A percentile compares a stretch with the other conserved stretches of the same genome.
phyloP scores from a whole-genome alignment of 805 yeast species.

The Myxozyma neotropica region DNA sequence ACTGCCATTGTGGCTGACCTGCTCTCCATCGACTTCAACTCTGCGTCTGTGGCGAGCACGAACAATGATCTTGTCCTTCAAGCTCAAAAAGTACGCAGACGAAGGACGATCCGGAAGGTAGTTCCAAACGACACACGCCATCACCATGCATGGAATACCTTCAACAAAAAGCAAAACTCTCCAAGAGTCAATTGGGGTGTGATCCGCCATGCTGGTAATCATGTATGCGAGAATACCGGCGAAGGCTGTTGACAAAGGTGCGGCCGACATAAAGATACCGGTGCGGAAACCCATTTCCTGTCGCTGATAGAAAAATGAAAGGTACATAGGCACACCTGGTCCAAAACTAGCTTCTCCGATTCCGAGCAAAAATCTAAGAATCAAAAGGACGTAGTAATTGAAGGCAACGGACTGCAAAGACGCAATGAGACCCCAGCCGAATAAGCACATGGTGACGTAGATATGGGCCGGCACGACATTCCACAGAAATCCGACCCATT shows the following conservation, averaged over 20 bases:
- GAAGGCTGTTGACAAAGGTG: conserved; percentile 46
- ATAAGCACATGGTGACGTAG: conserved; percentile 52
- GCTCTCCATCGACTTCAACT: conserved; percentile 31
- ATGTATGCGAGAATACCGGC: conserved; percentile 47
- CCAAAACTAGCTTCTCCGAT: conserved; percentile 49
- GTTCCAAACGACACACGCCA: conserved; percentile 41
- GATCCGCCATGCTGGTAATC: conserved; percentile 28
- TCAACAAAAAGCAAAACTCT: conserved; percentile 49
- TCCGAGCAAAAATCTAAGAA: conserved; percentile 52
- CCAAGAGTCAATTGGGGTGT: conserved; percentile 44
- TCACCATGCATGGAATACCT: conserved; percentile 51
- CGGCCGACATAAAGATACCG: conserved; percentile 47
- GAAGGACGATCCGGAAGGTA: conserved; percentile 46
- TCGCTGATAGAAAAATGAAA: conserved; percentile 47
- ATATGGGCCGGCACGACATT: conserved; percentile 48
- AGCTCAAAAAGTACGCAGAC: conserved; percentile 49
- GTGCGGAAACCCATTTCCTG: conserved; percentile 46
- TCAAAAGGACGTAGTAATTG: conserved; percentile 49
- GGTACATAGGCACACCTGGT: conserved; percentile 47
- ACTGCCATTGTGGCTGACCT: conserved; percentile 19
- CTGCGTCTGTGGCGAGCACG: conserved; percentile 31
- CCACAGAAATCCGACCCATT: conserved; percentile 34
- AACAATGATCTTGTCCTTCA: conserved; percentile 33
- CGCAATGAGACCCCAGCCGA: conserved; percentile 54
- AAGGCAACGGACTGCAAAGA: conserved; percentile 54